Evolutionary conservation across 129 eudicot genomes (phyloP), one percentile per base, ranked within the genome.

Genomic region (Smallanthus sonchifolius): DNA sequence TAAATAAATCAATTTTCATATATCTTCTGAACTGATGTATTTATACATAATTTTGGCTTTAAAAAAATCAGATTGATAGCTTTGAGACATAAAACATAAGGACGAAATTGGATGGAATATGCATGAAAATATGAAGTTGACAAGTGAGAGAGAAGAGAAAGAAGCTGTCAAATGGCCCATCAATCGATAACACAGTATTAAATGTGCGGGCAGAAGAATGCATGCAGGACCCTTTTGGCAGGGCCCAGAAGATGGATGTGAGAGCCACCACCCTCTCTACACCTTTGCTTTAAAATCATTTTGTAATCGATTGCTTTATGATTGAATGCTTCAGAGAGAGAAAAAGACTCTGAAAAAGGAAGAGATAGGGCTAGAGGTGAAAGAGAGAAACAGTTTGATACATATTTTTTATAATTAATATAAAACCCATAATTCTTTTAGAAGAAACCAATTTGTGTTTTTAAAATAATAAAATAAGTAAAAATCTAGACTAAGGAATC

Each of bases 241-340:
- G 77, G 66, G 36, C 68, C 66, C 72, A 75, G 67, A 80, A 74
- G 83, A 79, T 54, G 34, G 79, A 80, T 66, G 83, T 45, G 57
- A 17, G 75, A 56, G 70, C 79, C 67, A 79, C 66, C 66, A 34
- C 72, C 72, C 17, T 36, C 34, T 49, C 62, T 28, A 63, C 32
- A 40, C 68, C 57, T 38, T 66, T 68, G 54, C 71, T 51, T 80
- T 67, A 10, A 75, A 75, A 80, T 80, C 80, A 75, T 80, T 80
- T 67, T 75, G 80, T 80, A 82, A 87, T 87, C 89, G 84, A 87
- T 82, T 84, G 85, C 92, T 87, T 87, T 82, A 87, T 84, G 89
- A 87, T 87, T 84, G 92, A 70, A 64, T 13, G 65, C 45, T 63
- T 65, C 49, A 60, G 75, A 66, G 54, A 69, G 55, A 72, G 59